Conservation (phyloP, 2,329 filamentous ascomycete genomes). For the Ophiobolus disseminans region DNA sequence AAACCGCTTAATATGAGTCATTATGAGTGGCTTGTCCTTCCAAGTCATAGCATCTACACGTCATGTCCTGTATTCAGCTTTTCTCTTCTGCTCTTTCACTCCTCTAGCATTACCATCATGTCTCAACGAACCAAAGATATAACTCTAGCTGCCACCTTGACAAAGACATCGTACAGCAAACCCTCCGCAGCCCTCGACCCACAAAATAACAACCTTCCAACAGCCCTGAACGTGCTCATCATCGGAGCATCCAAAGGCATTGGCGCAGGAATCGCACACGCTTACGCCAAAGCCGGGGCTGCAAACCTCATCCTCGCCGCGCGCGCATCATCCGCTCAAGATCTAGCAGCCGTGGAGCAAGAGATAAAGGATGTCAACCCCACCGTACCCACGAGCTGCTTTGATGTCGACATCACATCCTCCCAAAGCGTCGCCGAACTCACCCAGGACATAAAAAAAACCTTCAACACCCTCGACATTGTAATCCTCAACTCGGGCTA, state of each 20-base stretch:
- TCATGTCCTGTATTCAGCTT: no score
- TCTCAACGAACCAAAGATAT: slow-evolving; percentile 17
- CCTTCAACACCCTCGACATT: slow-evolving; percentile 43
- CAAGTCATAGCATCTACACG: background rate
- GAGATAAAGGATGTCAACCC: slow-evolving; percentile 14
- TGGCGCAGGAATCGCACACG: slow-evolving; percentile 35
- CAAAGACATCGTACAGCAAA: slow-evolving; percentile 16
- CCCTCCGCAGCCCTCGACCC: slow-evolving; percentile 22
- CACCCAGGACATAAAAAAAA: slow-evolving; percentile 25
- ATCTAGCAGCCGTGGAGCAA: slow-evolving; percentile 22
- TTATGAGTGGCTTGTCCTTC: background rate
- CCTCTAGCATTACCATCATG: slow-evolving; percentile 10
- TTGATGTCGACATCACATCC: slow-evolving; percentile 40
- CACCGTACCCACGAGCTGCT: background rate
- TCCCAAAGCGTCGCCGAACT: slow-evolving; percentile 33
- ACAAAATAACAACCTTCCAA: slow-evolving; percentile 24
- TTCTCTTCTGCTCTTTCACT: no score
- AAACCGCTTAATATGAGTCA: background rate
- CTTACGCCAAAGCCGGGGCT: slow-evolving; percentile 40
- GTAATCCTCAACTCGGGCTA: slow-evolving; percentile 50
- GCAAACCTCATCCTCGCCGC: slow-evolving; percentile 33
- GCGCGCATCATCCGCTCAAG: slow-evolving; percentile 23
- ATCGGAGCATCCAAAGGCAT: slow-evolving; percentile 45
- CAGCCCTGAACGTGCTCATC: slow-evolving; percentile 35
- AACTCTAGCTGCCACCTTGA: slow-evolving; percentile 27